Evolutionary conservation across 345 rosid genomes (phyloP).

Genomic region (Eucalyptus caleyi): DNA sequence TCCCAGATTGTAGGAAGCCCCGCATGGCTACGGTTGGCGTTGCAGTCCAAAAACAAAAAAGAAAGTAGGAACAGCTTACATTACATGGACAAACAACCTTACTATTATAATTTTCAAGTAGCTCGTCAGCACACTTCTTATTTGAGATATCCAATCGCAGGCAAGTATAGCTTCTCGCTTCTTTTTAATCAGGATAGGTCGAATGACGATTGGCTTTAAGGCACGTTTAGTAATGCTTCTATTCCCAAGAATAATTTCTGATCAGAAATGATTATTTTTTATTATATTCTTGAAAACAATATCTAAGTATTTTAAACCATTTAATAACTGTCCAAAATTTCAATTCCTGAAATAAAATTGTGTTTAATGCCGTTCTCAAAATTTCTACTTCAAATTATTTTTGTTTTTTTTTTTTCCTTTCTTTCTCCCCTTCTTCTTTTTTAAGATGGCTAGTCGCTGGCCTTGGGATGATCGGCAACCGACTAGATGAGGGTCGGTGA

Average conservation of each 20-base stretch:
- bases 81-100: not conserved
- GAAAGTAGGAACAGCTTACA: not conserved
- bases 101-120: not conserved
- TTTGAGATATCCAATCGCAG: not conserved
- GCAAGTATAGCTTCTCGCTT: not conserved
- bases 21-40: not conserved
- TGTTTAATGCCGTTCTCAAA: rapidly evolving
- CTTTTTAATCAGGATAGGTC: not conserved
- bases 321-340: too few relatives aligned
- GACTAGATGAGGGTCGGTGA: rapidly evolving
- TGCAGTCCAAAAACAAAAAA: not conserved
- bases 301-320: too few relatives aligned
- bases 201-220: not conserved
- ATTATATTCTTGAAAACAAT: rapidly evolving
- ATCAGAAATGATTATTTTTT: rapidly evolving
- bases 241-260: rapidly evolving
- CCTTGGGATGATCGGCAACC: rapidly evolving
- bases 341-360: too few relatives aligned
- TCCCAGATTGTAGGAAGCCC: not conserved
- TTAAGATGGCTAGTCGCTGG: rapidly evolving
- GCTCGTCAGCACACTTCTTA: not conserved
- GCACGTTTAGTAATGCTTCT: rapidly evolving
- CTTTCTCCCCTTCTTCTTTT: too few relatives aligned
- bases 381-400: too few relatives aligned
- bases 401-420: too few relatives aligned